phyloP scores from a whole-genome alignment of 306 rosid species.

The Morella rubra region DNA sequence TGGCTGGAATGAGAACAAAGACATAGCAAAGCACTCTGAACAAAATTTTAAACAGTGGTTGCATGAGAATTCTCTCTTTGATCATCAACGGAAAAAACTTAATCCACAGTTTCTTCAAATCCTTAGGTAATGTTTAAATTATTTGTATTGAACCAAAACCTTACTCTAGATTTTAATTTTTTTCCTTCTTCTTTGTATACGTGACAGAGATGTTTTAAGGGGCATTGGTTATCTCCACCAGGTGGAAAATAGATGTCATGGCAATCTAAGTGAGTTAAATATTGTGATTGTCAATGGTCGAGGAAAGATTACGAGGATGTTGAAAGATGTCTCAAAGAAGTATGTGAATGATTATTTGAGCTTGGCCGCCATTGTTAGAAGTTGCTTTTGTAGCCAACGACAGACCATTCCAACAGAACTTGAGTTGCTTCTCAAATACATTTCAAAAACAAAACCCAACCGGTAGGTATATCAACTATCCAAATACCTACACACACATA shows the following conservation, averaged over 20 bases:
- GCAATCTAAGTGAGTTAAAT: no score
- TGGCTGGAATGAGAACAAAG: not conserved
- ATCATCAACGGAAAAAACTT: not conserved
- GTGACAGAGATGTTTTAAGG: conserved; percentile 2
- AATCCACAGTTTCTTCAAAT: conserved; percentile 8
- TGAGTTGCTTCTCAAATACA: not conserved
- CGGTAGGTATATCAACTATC: not conserved
- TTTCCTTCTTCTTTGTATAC: not conserved
- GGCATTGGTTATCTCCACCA: conserved; percentile 3
- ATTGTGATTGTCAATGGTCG: not conserved
- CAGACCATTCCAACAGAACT: conserved; percentile 2
- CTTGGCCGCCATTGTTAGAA: not conserved
- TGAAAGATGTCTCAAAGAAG: not conserved
- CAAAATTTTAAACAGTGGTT: conserved; percentile 8
- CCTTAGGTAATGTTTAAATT: not conserved
- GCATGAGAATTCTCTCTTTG: conserved; percentile 1
- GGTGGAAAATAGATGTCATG: not conserved
- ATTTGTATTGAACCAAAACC: not conserved
- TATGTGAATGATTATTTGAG: not conserved
- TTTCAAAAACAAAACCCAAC: not conserved
- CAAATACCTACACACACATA: no score
- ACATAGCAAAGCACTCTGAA: not conserved
- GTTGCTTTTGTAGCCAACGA: not conserved
- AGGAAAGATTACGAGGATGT: conserved; percentile 1
- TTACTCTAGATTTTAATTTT: not conserved